phyloP scores from a whole-genome alignment of 345 rosid species.

The Aquilaria malaccensis region DNA sequence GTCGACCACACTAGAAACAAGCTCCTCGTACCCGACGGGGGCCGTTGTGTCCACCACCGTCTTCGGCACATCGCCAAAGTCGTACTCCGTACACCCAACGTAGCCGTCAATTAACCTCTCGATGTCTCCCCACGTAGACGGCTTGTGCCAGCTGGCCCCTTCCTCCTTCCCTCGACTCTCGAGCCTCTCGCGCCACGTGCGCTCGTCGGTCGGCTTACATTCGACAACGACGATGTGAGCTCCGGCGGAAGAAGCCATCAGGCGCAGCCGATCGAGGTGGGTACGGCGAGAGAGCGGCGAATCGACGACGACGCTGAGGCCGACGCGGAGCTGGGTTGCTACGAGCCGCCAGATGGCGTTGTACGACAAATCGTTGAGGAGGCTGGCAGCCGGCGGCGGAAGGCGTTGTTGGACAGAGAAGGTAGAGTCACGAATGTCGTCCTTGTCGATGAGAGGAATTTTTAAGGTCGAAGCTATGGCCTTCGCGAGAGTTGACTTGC shows the following conservation, averaged over 20 bases:
- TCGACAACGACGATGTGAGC: constrained; percentile 41
- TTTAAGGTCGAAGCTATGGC: constrained; percentile 39
- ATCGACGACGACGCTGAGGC: constrained; percentile 46
- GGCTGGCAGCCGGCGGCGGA: constrained; percentile 4
- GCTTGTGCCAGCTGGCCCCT: constrained; percentile 55
- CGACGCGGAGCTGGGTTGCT: constrained; percentile 44
- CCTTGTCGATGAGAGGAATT: constrained; percentile 65
- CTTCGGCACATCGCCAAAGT: constrained; percentile 41
- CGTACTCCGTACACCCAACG: constrained; percentile 51
- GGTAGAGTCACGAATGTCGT: constrained; percentile 59
- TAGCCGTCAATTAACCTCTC: constrained; percentile 44
- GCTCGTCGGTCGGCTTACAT: constrained; percentile 45
- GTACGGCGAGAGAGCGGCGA: constrained; percentile 49
- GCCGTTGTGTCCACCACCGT: constrained; percentile 50
- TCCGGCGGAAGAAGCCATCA: constrained; percentile 22
- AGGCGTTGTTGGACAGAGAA: constrained; percentile 25
- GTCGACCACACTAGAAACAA: constrained; percentile 22
- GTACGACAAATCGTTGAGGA: constrained; percentile 60
- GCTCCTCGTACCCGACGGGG: constrained; percentile 16
- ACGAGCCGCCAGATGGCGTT: constrained; percentile 37
- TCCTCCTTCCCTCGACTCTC: constrained; percentile 25
- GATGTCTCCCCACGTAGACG: constrained; percentile 54
- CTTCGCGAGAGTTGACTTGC: constrained; percentile 48
- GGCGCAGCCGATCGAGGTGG: constrained; percentile 35
- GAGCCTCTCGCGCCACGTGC: constrained; percentile 46